Percentiles rank a stretch among this genome's conserved stretches.
These are phyloP conservation scores for Fraxinus floribunda DNA, from an alignment of 305 asterid species.

Conservation along the genomic window DNA sequence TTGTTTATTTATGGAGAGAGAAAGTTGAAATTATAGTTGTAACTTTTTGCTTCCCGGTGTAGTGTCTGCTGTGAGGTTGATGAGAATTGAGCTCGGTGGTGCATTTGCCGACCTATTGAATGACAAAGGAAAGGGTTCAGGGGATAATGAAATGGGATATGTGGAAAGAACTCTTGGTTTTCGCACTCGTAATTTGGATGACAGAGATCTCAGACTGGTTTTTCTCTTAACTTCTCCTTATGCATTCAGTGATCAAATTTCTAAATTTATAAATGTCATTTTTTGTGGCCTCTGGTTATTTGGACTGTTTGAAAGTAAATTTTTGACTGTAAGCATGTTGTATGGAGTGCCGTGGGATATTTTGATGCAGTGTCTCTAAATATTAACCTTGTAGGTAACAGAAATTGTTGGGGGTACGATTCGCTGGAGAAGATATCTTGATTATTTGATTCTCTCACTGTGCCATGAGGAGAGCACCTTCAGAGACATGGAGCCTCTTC, in stretches of 20 bases:
- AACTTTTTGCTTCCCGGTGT: conserved; percentile 11
- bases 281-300: background rate
- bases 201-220: conserved; percentile 90
- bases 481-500: conserved; percentile 86
- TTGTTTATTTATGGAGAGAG: background rate
- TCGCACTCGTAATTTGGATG: conserved; percentile 74
- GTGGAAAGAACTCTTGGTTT: conserved; percentile 94
- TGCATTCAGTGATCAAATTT: conserved; percentile 11
- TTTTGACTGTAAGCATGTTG: background rate
- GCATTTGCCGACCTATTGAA: conserved; percentile 93
- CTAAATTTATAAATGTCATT: background rate
- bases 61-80: conserved; percentile 93
- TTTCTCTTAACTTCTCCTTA: conserved; percentile 22
- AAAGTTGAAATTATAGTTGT: background rate
- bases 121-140: conserved; percentile 92
- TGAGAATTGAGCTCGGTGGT: conserved; percentile 89
- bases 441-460: conserved; percentile 80
- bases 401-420: conserved; percentile 93
- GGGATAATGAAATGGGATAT: conserved; percentile 87
- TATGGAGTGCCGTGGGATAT: background rate
- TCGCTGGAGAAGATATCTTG: conserved; percentile 96
- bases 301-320: background rate
- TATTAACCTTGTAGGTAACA: conserved; percentile 56
- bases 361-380: background rate
- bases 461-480: conserved; percentile 66